Evolutionary conservation across 2,329 filamentous ascomycete genomes (phyloP), one percentile per base, ranked within the genome.

Genomic region (Ophiostoma montium): DNA sequence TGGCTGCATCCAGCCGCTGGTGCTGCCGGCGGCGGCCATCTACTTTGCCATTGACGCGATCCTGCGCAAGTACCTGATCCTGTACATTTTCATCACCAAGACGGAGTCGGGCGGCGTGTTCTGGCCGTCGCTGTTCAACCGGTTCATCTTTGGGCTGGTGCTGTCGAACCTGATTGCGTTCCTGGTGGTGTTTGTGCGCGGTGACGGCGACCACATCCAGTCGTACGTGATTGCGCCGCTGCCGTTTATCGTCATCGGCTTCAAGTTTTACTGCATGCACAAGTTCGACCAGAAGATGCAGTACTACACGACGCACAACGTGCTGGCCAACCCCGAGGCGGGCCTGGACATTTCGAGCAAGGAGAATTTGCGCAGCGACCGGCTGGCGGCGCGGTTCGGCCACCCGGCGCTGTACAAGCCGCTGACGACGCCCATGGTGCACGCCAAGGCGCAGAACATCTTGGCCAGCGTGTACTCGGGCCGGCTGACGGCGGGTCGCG

Each of bases 51-150:
- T 98, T 46, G 92, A 98, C 63, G 81, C 82, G 5, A 86, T 83
- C 66, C 72, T 96, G 61, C 95, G 95, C 74, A 96, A 96, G 67
- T 98, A 98, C 61, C 71, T 95, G 42, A 68, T 96, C 35, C 75
- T 96, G 56, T 95, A 98, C 65, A 84, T 95, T 55, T 96, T 95
- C 61, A 77, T 94, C 55, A 98, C 92, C 43, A 98, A 96, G 70
- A 95, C 84, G 27, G 92, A 98, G 62, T 95, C 89, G 0, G 92
- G 89, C 9, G 92, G 92, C 46, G 78, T 84, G 62, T 95, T 87
- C 62, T 98, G 92, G 92, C 80, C 87, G 16, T 78, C 89, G 1
- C 64, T 96, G 7, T 94, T 87, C 72, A 98, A 98, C 64, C 84
- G 92, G n/a, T 73, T 95, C 62, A 68, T 96, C 21, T 90, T 95